phyloP scores from a whole-genome alignment of 768 basidiomycete species.

The Mycena haematopus region DNA sequence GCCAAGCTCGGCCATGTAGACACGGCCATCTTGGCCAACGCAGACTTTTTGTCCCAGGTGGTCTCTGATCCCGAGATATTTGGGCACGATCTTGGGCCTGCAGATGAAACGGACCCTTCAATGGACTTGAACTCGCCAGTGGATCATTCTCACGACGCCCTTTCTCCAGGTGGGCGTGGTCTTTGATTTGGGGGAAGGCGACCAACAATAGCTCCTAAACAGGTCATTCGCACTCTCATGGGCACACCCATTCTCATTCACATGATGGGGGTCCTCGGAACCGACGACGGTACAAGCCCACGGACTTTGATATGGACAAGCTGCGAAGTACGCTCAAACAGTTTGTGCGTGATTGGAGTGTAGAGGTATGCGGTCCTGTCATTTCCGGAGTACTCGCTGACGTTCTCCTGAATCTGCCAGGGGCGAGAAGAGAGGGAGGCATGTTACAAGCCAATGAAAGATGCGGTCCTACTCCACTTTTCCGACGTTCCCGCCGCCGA shows the following conservation, averaged over 20 bases:
- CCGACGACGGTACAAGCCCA: conserved; percentile 52
- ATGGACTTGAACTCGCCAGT: conserved; percentile 18
- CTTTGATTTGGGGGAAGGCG: background rate
- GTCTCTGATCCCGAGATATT: conserved; percentile 86
- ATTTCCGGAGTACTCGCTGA: background rate
- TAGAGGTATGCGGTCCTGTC: conserved; percentile 57
- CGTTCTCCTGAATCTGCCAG: conserved; percentile 42
- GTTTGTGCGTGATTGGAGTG: conserved; percentile 93
- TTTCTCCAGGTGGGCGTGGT: conserved; percentile 13
- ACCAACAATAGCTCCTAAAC: background rate
- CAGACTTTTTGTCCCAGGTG: conserved; percentile 76
- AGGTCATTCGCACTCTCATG: conserved; percentile 27
- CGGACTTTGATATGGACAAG: conserved; percentile 88
- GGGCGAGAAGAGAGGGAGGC: conserved; percentile 77
- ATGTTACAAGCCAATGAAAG: conserved; percentile 84
- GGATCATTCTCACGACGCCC: conserved; percentile 20
- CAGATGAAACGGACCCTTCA: conserved; percentile 32
- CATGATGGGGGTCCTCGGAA: conserved; percentile 32
- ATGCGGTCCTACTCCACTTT: conserved; percentile 73
- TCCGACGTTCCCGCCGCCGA: conserved; percentile 58
- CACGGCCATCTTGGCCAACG: conserved; percentile 79
- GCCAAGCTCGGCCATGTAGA: conserved; percentile 83
- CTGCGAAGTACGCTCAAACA: conserved; percentile 91
- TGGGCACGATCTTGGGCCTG: conserved; percentile 53
- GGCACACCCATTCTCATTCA: conserved; percentile 29